phyloP scores from a whole-genome alignment of 2,329 filamentous ascomycete genomes.

The Pyrenochaeta sp. region DNA sequence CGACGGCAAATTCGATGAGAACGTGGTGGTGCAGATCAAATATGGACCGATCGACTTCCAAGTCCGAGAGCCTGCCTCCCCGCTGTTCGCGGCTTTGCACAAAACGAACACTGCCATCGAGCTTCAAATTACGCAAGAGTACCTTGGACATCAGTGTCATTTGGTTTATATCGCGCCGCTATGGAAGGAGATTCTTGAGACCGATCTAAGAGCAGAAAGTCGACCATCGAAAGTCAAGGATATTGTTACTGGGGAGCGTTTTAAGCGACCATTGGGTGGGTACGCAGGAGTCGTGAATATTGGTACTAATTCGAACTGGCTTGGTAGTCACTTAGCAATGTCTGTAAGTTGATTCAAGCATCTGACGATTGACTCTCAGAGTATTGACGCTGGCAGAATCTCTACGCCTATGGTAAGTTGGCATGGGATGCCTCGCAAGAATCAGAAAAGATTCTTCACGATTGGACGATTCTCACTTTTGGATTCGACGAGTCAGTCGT shows the following conservation, averaged over 20 bases:
- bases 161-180: conserved; percentile 72
- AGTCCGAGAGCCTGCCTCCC: conserved; percentile 71
- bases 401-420: conserved; percentile 72
- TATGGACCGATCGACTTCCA: conserved; percentile 79
- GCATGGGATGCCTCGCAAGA: conserved; percentile 68
- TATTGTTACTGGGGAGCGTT: conserved; percentile 67
- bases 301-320: conserved; percentile 71
- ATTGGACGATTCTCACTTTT: conserved; percentile 75
- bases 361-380: too few relatives aligned
- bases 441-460: conserved; percentile 61
- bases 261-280: conserved; percentile 65
- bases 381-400: conserved; percentile 58
- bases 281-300: conserved; percentile 73
- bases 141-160: conserved; percentile 74
- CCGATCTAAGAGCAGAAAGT: conserved; percentile 69
- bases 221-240: conserved; percentile 64
- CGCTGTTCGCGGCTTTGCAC: conserved; percentile 64
- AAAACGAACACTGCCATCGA: conserved; percentile 65
- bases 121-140: conserved; percentile 72
- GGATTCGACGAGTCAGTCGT: conserved; percentile 62
- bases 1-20: conserved; percentile 72
- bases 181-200: conserved; percentile 73
- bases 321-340: conserved; percentile 74
- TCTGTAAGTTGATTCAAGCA: conserved; percentile 36
- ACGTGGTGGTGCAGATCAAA: conserved; percentile 76